Conservation (phyloP, 192 early-diverging fungal species). For the Gonapodya prolifera region DNA sequence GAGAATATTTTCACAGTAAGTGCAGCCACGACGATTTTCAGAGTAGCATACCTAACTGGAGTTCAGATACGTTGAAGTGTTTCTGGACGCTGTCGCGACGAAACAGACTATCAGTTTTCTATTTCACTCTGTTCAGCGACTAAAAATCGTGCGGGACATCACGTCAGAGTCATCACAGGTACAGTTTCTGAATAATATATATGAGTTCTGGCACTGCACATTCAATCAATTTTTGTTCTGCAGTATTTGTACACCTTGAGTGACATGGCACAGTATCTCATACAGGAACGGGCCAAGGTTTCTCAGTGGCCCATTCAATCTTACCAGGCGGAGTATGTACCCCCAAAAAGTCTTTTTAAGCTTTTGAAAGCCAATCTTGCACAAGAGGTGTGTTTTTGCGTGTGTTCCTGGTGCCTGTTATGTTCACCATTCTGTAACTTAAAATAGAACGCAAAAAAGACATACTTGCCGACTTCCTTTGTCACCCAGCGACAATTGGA, state of each 20-base stretch:
- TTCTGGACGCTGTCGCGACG: slow-evolving; percentile 58
- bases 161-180: slow-evolving; percentile 31
- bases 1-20: not conserved
- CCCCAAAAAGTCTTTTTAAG: slow-evolving; percentile 56
- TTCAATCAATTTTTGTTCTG: not conserved
- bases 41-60: not conserved
- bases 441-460: not conserved
- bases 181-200: slow-evolving; percentile 10
- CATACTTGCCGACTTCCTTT: not conserved
- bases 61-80: slow-evolving; percentile 71
- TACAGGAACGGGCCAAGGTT: slow-evolving; percentile 60
- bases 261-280: slow-evolving; percentile 69
- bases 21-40: not conserved
- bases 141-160: slow-evolving; percentile 64
- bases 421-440: not conserved
- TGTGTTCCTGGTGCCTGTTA: not conserved
- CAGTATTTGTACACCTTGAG: slow-evolving; percentile 68
- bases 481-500: no score
- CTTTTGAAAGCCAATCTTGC: slow-evolving; percentile 13
- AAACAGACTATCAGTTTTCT: slow-evolving; percentile 75
- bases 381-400: not conserved
- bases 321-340: slow-evolving; percentile 55
- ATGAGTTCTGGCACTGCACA: slow-evolving; percentile 3
- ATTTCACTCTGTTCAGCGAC: slow-evolving; percentile 53
- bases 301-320: slow-evolving; percentile 68